These are phyloP conservation scores for Polygonum aviculare DNA, from an alignment of 148 eudicot genomes.

Conservation along the genomic window DNA sequence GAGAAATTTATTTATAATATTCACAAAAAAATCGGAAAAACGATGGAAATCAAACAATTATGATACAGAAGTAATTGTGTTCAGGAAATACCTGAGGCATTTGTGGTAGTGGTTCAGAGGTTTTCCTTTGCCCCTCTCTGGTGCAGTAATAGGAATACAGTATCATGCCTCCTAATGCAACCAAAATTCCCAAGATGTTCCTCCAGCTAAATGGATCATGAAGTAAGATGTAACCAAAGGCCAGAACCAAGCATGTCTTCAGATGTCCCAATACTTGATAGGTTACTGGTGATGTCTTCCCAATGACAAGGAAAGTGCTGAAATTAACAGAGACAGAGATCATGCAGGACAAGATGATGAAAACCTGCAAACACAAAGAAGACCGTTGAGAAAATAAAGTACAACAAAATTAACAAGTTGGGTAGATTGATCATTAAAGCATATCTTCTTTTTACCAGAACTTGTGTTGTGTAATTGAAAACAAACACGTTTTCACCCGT, in stretches of 20 bases:
- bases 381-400: neutral
- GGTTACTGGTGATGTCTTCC: conserved; percentile 95
- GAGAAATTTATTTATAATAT: too few species aligned
- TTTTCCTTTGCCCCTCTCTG: conserved; percentile 26
- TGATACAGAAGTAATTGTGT: neutral
- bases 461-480: conserved; percentile 52
- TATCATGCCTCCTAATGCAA: conserved; percentile 85
- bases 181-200: conserved; percentile 63
- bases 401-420: neutral
- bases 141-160: conserved; percentile 80
- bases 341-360: conserved; percentile 71
- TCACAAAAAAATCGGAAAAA: too few species aligned
- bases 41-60: neutral
- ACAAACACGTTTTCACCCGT: conserved; percentile 52
- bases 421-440: neutral
- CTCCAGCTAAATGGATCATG: conserved; percentile 81
- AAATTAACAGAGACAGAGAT: conserved; percentile 88
- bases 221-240: conserved; percentile 67
- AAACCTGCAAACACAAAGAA: conserved; percentile 37
- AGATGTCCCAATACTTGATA: conserved; percentile 90
- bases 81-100: conserved; percentile 28
- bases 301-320: conserved; percentile 89
- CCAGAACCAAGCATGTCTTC: conserved; percentile 87
- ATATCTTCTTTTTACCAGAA: conserved; percentile 40
- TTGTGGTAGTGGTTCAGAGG: neutral